Conservation (phyloP, 148 eudicot genomes). For the Diospyros kaki region DNA sequence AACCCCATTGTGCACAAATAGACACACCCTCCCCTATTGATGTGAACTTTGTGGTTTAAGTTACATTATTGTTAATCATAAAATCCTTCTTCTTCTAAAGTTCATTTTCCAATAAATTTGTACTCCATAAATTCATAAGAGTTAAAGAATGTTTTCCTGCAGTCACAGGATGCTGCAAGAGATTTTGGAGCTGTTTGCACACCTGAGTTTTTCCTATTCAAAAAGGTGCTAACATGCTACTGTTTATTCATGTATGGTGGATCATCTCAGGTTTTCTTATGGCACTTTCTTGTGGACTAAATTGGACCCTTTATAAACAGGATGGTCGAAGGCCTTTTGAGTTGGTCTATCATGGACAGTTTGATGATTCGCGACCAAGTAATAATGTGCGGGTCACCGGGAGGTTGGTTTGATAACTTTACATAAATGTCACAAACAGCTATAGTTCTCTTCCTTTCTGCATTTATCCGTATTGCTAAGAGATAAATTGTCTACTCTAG, state of each 20-base stretch:
- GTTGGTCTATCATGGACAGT: conserved; percentile 95
- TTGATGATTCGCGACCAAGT: conserved; percentile 91
- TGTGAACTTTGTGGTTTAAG: neutral
- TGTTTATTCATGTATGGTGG: neutral
- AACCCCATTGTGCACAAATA: neutral
- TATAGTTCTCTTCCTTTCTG: neutral
- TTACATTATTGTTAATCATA: neutral
- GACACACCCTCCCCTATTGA: neutral
- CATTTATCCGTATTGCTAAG: neutral
- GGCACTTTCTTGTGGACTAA: neutral
- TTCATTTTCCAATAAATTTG: neutral
- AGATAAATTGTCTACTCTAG: conserved; percentile 24
- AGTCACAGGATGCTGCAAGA: conserved; percentile 92
- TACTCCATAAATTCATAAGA: neutral
- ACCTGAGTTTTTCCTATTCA: conserved; percentile 86
- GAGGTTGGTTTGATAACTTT: conserved; percentile 39
- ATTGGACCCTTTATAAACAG: conserved; percentile 24
- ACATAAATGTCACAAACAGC: no score
- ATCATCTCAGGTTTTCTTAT: neutral
- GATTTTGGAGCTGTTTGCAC: conserved; percentile 96
- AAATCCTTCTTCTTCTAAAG: neutral
- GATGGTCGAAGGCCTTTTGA: conserved; percentile 92
- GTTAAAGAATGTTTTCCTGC: conserved; percentile 18
- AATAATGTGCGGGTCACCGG: conserved; percentile 70
- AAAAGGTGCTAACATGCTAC: conserved; percentile 45